Conservation (phyloP, 73 alveolate species). For the Tetrahymena borealis region DNA sequence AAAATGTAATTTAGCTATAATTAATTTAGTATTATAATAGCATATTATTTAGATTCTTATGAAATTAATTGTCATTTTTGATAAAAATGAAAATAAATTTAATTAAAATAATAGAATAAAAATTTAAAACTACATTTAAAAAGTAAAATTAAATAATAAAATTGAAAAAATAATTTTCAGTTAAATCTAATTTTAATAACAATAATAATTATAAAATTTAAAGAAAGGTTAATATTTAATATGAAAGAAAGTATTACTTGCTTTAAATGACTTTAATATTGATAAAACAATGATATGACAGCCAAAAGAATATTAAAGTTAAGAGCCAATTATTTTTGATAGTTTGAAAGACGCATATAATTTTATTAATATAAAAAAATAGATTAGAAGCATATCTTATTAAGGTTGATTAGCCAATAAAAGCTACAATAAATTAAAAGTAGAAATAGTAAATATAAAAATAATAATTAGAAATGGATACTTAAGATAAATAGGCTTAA, state of each 20-base stretch:
- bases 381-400: not conserved
- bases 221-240: not conserved
- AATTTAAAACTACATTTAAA: too few relatives aligned
- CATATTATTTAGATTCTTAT: too few relatives aligned
- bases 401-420: not conserved
- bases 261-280: not conserved
- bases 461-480: not conserved
- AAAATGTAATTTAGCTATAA: too few relatives aligned
- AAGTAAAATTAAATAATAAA: too few relatives aligned
- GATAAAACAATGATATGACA: not conserved
- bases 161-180: not conserved
- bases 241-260: not conserved
- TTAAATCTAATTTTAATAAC: not conserved
- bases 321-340: not conserved
- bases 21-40: too few relatives aligned
- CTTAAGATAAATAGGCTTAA: not conserved
- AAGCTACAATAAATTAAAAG: not conserved
- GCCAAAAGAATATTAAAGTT: constrained; percentile 1
- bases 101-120: too few relatives aligned
- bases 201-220: not conserved
- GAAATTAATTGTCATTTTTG: too few relatives aligned
- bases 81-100: too few relatives aligned
- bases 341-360: not conserved
- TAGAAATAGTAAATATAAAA: not conserved
- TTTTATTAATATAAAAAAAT: not conserved